These are phyloP conservation scores for Papilionanthe hybrid DNA, from an alignment of 116 monocot genomes.

Conservation along the genomic window DNA sequence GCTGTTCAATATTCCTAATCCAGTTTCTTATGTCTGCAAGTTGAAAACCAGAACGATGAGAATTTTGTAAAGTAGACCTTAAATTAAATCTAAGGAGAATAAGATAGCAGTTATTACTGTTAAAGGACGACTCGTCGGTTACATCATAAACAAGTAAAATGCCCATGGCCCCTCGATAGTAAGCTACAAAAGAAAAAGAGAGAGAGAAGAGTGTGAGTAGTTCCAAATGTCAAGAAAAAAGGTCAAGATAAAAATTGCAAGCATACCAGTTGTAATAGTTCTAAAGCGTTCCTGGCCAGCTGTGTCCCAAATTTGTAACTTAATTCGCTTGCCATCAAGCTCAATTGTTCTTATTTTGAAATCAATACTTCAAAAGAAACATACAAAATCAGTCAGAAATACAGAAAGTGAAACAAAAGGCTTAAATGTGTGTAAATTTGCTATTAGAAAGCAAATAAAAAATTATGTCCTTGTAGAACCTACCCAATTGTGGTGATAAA, in stretches of 20 bases:
- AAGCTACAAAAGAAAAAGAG: conserved; percentile 34
- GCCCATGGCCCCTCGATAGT: conserved; percentile 93
- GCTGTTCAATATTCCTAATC: conserved; percentile 90
- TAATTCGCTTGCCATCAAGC: conserved; percentile 88
- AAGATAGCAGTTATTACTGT: conserved; percentile 47
- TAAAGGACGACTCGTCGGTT: conserved; percentile 88
- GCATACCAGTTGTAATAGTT: conserved; percentile 87
- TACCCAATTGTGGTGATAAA: conserved; percentile 99
- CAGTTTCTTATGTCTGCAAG: conserved; percentile 81
- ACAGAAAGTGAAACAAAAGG: not conserved
- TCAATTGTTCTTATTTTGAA: conserved; percentile 98
- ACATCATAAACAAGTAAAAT: conserved; percentile 95
- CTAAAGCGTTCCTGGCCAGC: conserved; percentile 94
- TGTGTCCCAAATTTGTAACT: conserved; percentile 98
- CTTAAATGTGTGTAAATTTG: not conserved
- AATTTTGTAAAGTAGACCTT: not conserved
- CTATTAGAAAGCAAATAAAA: not conserved
- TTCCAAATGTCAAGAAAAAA: not conserved
- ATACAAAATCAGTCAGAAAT: not conserved
- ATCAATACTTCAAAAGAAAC: conserved; percentile 59
- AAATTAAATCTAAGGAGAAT: not conserved
- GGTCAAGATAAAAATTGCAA: not conserved
- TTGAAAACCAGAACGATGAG: not conserved
- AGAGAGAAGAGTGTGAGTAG: not conserved
- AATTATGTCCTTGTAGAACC: conserved; percentile 7